Percentiles rank a stretch among this genome's conserved stretches.
phyloP scores from a whole-genome alignment of 352 stramenopile species.

The Phytophthora macrochlamydospora region DNA sequence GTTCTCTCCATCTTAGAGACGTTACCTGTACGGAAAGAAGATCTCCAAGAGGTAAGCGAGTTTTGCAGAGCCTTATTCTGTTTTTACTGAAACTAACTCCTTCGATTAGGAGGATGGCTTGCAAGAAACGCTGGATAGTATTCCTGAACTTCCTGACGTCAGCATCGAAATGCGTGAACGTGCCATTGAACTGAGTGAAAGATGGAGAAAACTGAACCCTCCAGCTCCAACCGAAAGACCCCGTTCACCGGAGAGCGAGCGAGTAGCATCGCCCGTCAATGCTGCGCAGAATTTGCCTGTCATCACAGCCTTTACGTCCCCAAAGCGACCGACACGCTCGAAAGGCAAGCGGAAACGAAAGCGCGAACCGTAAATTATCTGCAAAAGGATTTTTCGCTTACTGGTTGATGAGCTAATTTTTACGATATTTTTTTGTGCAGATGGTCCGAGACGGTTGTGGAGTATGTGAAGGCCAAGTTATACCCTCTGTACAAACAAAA shows the following conservation, averaged over 20 bases:
- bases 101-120: slow-evolving; percentile 41
- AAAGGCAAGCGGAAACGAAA: slow-evolving; percentile 51
- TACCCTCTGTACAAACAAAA: slow-evolving; percentile 81
- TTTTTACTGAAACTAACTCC: neutral
- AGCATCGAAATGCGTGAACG: slow-evolving; percentile 44
- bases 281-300: slow-evolving; percentile 34
- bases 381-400: neutral
- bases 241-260: slow-evolving; percentile 16
- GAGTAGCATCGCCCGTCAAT: slow-evolving; percentile 15
- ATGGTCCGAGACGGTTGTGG: slow-evolving; percentile 59
- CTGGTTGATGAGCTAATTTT: neutral
- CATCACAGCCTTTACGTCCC: slow-evolving; percentile 51
- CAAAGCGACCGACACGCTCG: slow-evolving; percentile 33
- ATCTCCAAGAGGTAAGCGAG: slow-evolving; percentile 57
- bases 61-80: too few relatives aligned
- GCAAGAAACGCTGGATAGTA: slow-evolving; percentile 35
- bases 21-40: slow-evolving; percentile 67
- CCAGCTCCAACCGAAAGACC: slow-evolving; percentile 17
- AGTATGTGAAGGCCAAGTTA: slow-evolving; percentile 81
- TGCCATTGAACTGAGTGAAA: slow-evolving; percentile 44
- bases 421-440: slow-evolving; percentile 25
- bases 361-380: slow-evolving; percentile 37
- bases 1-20: slow-evolving; percentile 54
- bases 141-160: slow-evolving; percentile 36
- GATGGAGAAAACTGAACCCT: slow-evolving; percentile 52